phyloP scores from a whole-genome alignment of 2,329 filamentous ascomycete genomes.

The Verticillium nonalfalfae region DNA sequence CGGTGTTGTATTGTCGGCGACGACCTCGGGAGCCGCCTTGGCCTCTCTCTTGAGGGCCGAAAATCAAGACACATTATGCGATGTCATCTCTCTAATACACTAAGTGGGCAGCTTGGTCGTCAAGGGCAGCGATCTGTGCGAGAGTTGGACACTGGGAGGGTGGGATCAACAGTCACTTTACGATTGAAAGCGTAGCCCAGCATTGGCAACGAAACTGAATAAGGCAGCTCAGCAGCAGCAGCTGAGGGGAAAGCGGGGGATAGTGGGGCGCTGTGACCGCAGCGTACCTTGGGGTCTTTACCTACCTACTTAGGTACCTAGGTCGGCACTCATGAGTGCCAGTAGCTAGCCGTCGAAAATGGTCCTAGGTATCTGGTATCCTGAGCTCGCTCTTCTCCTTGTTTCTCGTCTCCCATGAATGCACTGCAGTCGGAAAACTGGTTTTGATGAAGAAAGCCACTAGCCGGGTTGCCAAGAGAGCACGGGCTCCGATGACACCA shows the following conservation, averaged over 20 bases:
- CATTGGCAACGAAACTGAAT: conserved; percentile 14
- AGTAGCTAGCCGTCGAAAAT: neutral
- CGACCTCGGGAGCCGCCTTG: neutral
- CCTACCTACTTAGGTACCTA: no score
- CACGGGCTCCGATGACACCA: neutral
- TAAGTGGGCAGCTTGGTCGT: neutral
- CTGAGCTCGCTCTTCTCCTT: no score
- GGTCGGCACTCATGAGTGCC: neutral
- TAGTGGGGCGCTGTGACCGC: neutral
- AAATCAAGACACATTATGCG: neutral
- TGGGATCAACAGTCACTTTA: neutral
- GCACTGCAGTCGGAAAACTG: neutral
- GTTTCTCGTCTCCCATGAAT: no score
- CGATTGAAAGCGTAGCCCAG: neutral
- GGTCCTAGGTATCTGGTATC: no score
- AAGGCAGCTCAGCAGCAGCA: conserved; percentile 8
- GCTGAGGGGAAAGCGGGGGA: conserved; percentile 11
- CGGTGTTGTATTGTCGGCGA: neutral
- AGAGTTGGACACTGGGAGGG: neutral
- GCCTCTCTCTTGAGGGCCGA: neutral
- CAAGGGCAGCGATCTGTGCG: neutral
- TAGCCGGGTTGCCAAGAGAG: neutral
- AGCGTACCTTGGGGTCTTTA: no score
- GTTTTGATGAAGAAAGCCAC: neutral
- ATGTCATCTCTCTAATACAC: neutral